Percentiles rank a stretch among this genome's conserved stretches.
These are phyloP conservation scores for Trifolium subterraneum DNA, from an alignment of 306 rosid genomes.

Conservation along the genomic window DNA sequence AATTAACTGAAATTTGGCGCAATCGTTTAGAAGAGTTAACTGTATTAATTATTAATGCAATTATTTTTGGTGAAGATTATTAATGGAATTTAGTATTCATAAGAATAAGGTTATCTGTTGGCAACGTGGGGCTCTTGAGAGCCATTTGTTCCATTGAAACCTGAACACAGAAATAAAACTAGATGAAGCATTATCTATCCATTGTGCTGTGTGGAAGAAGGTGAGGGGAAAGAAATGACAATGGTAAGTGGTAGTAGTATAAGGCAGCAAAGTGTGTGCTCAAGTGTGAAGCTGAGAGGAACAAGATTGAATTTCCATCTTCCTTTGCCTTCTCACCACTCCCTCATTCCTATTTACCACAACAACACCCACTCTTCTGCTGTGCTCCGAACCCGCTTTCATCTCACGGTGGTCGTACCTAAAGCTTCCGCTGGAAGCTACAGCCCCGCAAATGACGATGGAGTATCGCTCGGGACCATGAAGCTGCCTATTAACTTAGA, in stretches of 20 bases:
- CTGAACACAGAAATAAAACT: background rate
- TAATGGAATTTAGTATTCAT: too few relatives aligned
- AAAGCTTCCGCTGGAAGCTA: conserved; percentile 55
- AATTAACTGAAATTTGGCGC: background rate
- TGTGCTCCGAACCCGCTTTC: conserved; percentile 34
- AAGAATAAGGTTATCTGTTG: too few relatives aligned
- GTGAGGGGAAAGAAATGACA: conserved; percentile 29
- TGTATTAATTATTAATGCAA: too few relatives aligned
- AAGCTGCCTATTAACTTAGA: conserved; percentile 67
- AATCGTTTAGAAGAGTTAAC: too few relatives aligned
- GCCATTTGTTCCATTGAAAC: conserved; percentile 17
- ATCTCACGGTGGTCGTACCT: conserved; percentile 29
- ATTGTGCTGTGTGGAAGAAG: background rate
- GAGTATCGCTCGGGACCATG: conserved; percentile 87
- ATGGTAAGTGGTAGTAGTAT: conserved; percentile 50
- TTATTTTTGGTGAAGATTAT: too few relatives aligned
- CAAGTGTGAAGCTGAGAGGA: conserved; percentile 9
- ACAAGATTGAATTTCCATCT: conserved; percentile 35
- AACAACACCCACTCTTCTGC: conserved; percentile 27
- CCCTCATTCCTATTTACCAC: conserved; percentile 16
- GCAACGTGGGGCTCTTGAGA: conserved; percentile 18
- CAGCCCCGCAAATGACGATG: conserved; percentile 50
- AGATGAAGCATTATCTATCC: conserved; percentile 4
- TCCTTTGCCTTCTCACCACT: conserved; percentile 37
- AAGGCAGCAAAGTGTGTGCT: conserved; percentile 44